Evolutionary conservation across 441 rosid genomes (phyloP), one percentile per base, ranked within the genome.

Genomic region (Syzygium malaccense): DNA sequence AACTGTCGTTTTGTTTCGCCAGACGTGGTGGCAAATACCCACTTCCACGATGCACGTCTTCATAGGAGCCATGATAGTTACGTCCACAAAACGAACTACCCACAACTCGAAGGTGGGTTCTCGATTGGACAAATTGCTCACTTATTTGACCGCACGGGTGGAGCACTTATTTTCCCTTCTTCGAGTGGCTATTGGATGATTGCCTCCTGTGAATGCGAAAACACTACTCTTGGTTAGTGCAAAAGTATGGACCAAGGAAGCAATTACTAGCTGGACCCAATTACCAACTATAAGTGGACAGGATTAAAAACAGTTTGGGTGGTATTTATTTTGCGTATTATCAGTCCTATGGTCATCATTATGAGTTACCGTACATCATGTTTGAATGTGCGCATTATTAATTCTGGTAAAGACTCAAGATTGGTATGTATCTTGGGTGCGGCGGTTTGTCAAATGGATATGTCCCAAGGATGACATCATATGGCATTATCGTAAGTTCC

Each of bases 351-450:
- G 49, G 11, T 71, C 80, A 0, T 71, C 80, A 71, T 71, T 37
- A 37, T 37, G 28, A 71, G 23, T 71, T 37, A 5, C 49, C 37
- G 75, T n/a, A 30, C 30, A 64, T 64, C 37, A 30, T 10, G 0
- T 64, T 7, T 3, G 30, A 64, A 64, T 64, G 75, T 14, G 37
- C 37, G 30, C 37, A 30, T 30, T 19, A 64, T 64, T 64, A 11
- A 64, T 64, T 30, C 0, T 64, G 0, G 75, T 64, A 4, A 3
- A 64, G 37, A 30, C 37, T 0, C 0, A 15, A 64, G 75, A 64
- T 64, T 64, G 23, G 23, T 64, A 64, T 64, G 37, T 30, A 64
- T 64, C 23, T 30, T 64, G 2, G 75, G 37, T 64, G 4, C 11
- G 12, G 8, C 23, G 8, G 37, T 8, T 30, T 64, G 37, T 64